Percentiles rank a stretch among this genome's conserved stretches.
phyloP scores from a whole-genome alignment of 1,284 basidiomycete genomes.

The Tylopilus orsonianus region DNA sequence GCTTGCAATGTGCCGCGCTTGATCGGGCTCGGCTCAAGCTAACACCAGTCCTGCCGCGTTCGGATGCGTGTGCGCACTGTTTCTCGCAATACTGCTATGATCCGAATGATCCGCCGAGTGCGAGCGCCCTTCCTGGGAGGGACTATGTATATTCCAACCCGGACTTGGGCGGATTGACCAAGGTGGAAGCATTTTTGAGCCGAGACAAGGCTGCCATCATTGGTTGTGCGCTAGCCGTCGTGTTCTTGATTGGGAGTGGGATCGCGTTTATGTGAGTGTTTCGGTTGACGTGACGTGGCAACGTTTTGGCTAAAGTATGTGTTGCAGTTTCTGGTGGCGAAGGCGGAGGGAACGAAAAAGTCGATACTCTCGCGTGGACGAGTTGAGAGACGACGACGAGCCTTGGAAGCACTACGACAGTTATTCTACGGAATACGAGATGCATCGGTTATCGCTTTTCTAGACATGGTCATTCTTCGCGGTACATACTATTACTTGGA shows the following conservation, averaged over 20 bases:
- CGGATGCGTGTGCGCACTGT: slow-evolving; percentile 27
- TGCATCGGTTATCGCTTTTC: slow-evolving; percentile 10
- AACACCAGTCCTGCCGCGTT: slow-evolving; percentile 19
- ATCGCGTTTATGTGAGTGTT: slow-evolving; percentile 31
- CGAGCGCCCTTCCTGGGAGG: slow-evolving; percentile 21
- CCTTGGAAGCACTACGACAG: slow-evolving; percentile 33
- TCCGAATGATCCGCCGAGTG: slow-evolving; percentile 28
- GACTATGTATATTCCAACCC: slow-evolving; percentile 24
- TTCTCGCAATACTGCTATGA: slow-evolving; percentile 39
- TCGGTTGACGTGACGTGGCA: background rate
- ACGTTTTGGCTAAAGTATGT: slow-evolving; percentile 1
- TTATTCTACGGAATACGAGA: slow-evolving; percentile 14
- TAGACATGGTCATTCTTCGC: background rate
- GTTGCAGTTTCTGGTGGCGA: slow-evolving; percentile 34
- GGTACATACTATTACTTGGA: background rate
- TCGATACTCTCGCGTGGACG: slow-evolving; percentile 28
- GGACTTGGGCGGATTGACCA: slow-evolving; percentile 20
- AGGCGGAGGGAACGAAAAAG: slow-evolving; percentile 20
- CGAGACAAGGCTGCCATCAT: slow-evolving; percentile 26
- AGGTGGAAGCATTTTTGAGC: slow-evolving; percentile 26
- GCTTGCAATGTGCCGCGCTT: slow-evolving; percentile 44
- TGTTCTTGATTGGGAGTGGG: slow-evolving; percentile 13
- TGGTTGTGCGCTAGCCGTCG: slow-evolving; percentile 19
- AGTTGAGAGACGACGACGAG: slow-evolving; percentile 32
- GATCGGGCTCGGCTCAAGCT: slow-evolving; percentile 40